These are phyloP conservation scores for Yamadazyma mexicana DNA, from an alignment of 1,139 yeast species.

Conservation along the genomic window DNA sequence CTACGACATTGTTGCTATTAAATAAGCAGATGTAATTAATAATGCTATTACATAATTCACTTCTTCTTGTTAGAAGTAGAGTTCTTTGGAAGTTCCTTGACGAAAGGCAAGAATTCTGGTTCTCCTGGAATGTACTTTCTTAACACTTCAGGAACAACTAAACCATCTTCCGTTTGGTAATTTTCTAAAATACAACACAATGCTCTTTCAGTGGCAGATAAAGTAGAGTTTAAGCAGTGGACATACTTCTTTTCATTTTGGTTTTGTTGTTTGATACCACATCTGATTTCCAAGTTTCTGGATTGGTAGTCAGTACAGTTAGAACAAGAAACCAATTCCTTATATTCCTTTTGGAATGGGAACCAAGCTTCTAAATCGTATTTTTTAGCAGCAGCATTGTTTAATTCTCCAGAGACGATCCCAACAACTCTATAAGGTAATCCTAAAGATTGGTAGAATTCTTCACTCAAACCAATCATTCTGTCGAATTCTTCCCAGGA, in stretches of 20 bases:
- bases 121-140: conserved; percentile 97
- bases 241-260: conserved; percentile 97
- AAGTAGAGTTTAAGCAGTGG: conserved; percentile 95
- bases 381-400: conserved; percentile 98
- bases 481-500: conserved; percentile 97
- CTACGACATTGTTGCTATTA: no score
- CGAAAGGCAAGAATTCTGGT: conserved; percentile 92
- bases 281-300: conserved; percentile 96
- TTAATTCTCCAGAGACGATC: conserved; percentile 96
- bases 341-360: conserved; percentile 98
- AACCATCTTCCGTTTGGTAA: conserved; percentile 96
- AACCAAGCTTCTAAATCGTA: conserved; percentile 99
- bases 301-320: conserved; percentile 99
- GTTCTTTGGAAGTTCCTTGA: conserved; percentile 91
- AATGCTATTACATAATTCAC: conserved; percentile 3
- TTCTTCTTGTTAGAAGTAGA: conserved; percentile 80
- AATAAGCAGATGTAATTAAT: no score
- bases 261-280: conserved; percentile 95
- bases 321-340: conserved; percentile 97
- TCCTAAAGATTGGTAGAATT: conserved; percentile 87
- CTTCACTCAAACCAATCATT: conserved; percentile 90
- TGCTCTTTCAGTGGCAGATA: conserved; percentile 98
- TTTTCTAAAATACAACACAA: conserved; percentile 95
- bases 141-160: conserved; percentile 90
- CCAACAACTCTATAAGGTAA: conserved; percentile 97